Base-by-base conservation (phyloP, 2,329 filamentous ascomycete genomes). In the Verticillium albo-atrum region DNA sequence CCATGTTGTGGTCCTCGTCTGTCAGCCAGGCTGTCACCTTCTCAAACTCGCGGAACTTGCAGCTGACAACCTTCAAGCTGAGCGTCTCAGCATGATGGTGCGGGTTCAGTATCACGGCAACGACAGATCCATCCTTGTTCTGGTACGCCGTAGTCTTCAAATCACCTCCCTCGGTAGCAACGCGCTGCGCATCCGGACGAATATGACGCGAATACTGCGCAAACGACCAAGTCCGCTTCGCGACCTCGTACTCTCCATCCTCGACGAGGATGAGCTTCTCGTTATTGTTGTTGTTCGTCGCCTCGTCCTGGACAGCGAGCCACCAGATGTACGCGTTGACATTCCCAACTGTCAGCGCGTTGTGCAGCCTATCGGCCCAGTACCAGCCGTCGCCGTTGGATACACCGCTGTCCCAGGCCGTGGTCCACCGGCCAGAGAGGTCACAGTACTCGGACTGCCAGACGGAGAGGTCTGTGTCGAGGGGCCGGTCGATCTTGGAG, bases 361-460 rank as follows among this genome's bases (percentile, higher is more conserved):
- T 42, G 55, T 57, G 55, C 17, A 57, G 55, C 25, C 47, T n/a
- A 42, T 52, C 28, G 10, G 55, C 55, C 55, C 55, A 57, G 55
- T 52, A 51, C 26, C 28, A 57, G 42, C 55, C 55, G 37, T 57
- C 55, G n/a, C 55, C 55, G 26, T 34, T 26, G 15, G 55, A 57
- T 26, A 81, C 80, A 61, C 66, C 72, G 1, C 64, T 60, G 66
- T 80, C 82, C 78, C 80, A 84, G 2, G 73, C 70, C 3, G 78
- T 75, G 4, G 69, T 73, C 71, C 74, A 79, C 4, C 65, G 70
- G 14, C 74, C 75, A 57, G 79, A 75, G 26, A 82, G 70, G 64
- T 82, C 78, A 12, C 74, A 74, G 62, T 75, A 76, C 66, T 84
- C 82, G 1, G 81, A 82, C 62, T 82, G 73, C 83, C 82, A 84